Percentiles rank a stretch among this genome's conserved stretches.
These are phyloP conservation scores for Xylaria sp. DNA, from an alignment of 2,329 filamentous ascomycete species.

Conservation along the genomic window DNA sequence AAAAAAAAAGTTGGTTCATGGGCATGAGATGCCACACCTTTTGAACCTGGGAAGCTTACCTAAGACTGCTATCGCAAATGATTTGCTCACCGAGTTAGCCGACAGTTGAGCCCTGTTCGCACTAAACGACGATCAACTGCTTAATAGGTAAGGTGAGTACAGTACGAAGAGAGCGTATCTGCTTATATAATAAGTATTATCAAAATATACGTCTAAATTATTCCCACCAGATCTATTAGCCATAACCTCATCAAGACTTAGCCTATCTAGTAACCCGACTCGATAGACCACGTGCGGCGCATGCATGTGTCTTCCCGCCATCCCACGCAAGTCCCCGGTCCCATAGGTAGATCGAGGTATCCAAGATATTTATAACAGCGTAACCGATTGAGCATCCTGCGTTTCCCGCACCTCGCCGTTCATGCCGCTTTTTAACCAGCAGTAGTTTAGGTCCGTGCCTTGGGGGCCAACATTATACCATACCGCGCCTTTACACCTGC, in stretches of 20 bases:
- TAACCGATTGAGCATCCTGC: conserved; percentile 34
- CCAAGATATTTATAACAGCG: conserved; percentile 24
- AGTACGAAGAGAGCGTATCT: background rate
- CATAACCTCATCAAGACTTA: background rate
- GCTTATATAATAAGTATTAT: background rate
- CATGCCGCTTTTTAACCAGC: conserved; percentile 38
- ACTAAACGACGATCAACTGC: conserved; percentile 19
- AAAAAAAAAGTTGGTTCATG: background rate
- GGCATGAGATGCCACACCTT: background rate
- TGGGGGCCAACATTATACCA: conserved; percentile 39
- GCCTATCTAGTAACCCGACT: background rate
- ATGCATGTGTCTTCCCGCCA: background rate
- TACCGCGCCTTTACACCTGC: conserved; percentile 31
- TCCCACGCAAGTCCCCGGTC: background rate
- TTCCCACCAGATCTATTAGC: background rate
- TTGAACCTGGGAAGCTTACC: background rate
- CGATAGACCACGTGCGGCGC: background rate
- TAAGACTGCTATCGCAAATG: background rate
- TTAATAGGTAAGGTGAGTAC: conserved; percentile 26
- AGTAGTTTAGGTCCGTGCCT: conserved; percentile 39
- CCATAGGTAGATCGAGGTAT: background rate
- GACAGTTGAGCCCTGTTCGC: conserved; percentile 2
- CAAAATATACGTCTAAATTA: background rate
- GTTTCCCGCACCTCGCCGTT: conserved; percentile 26
- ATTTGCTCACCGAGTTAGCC: conserved; percentile 4